Evolutionary conservation across 768 basidiomycete species (phyloP), one percentile per base, ranked within the genome.

Genomic region (Tylopilus intermedius): DNA sequence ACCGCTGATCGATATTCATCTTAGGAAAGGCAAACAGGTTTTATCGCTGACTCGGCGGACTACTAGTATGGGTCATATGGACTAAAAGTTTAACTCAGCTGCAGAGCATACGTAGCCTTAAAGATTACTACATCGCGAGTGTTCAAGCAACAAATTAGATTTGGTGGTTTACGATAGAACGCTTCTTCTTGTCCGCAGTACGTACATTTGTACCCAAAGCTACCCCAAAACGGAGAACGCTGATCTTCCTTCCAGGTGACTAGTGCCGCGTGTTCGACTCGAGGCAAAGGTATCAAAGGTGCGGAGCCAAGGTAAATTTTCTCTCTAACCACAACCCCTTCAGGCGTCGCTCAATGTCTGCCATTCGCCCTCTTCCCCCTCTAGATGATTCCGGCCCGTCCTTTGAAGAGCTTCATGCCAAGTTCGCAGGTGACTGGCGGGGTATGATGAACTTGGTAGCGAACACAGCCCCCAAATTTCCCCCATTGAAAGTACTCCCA

Each of bases 401-500:
- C 27, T n/a, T 57, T 15, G 44, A 2, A 22, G 51, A 21, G 7
- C 51, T 61, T 30, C n/a, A 51, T 33, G 51, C 65, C 2, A 29
- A 49, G 33, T 35, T 59, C 24, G 33, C 53, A 37, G 59, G 54
- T 18, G 18, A 18, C 18, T 18, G 18, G 18, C 18, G 18, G n/a
- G 62, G 49, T 8, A 45, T 29, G 46, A 62, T 13, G 62, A 47
- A 14, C 35, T 57, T 59, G 3, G 40, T 56, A 37, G 47, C 5
- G 45, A 56, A 49, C 15, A 44, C 1, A n/a, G 49, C 50, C 27
- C 62, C 59, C 42, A 62, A 57, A 47, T 57, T 60, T 53, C 60
- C 58, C 8, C 68, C 68, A 3, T 57, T 63, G 37, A 61, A 64
- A 24, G 45, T 49, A 18, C 58, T 73, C 8, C 73, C 69, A 5